These are phyloP conservation scores for Ammopiptanthus mongolicus DNA, from an alignment of 306 rosid species.

Conservation along the genomic window DNA sequence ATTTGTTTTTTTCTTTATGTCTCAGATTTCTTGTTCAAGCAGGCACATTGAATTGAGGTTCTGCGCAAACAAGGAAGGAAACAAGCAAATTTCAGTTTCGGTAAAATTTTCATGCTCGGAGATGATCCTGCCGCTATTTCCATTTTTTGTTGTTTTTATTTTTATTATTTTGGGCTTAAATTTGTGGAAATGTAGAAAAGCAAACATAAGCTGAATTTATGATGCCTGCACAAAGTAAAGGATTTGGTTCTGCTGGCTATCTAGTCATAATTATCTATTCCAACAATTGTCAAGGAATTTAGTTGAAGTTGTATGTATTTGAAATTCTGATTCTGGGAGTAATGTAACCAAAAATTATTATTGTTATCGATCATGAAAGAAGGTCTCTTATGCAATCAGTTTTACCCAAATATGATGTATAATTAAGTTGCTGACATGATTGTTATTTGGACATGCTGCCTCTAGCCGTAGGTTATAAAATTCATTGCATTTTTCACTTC, in stretches of 20 bases:
- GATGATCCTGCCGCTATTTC: background rate
- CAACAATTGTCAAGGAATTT: background rate
- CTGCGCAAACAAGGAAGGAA: background rate
- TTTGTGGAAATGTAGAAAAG: background rate
- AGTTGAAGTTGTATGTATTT: background rate
- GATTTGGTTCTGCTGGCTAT: background rate
- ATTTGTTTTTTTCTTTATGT: background rate
- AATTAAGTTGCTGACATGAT: background rate
- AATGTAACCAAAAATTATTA: background rate
- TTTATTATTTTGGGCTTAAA: background rate
- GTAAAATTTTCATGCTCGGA: background rate
- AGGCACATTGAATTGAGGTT: conserved; percentile 15
- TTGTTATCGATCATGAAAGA: background rate
- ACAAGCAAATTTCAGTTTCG: background rate
- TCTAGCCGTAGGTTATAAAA: background rate
- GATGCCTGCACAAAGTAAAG: background rate
- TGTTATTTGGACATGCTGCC: background rate
- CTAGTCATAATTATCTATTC: background rate
- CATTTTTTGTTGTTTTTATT: background rate
- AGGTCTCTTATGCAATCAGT: background rate
- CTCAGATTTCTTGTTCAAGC: conserved; percentile 11
- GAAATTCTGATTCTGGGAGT: conserved; percentile 1
- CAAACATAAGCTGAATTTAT: background rate
- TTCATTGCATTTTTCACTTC: background rate
- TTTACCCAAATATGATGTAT: background rate